A percentile compares a stretch with the other conserved stretches of the same genome.
These are phyloP conservation scores for Berkeleyomyces basicola DNA, from an alignment of 2,329 filamentous ascomycete genomes.

Conservation along the genomic window DNA sequence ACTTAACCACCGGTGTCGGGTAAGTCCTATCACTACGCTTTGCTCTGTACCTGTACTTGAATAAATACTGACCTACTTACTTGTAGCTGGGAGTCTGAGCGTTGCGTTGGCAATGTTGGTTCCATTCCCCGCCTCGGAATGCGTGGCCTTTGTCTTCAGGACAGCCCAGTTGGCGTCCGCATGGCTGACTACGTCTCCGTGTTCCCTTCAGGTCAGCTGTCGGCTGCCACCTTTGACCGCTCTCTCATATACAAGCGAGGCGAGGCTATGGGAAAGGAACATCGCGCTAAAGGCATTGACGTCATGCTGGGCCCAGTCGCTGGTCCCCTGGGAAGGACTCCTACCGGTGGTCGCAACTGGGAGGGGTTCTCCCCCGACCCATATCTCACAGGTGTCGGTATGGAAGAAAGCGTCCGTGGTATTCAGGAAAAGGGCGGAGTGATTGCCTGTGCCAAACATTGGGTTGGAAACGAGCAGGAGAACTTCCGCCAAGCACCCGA, in stretches of 20 bases:
- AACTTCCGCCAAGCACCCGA: slow-evolving; percentile 51
- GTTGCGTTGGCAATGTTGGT: slow-evolving; percentile 63
- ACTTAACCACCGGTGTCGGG: slow-evolving; percentile 81
- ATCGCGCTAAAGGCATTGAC: slow-evolving; percentile 60
- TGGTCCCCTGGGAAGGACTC: slow-evolving; percentile 31
- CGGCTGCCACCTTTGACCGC: slow-evolving; percentile 71
- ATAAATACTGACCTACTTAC: slow-evolving; percentile 1
- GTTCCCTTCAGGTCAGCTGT: slow-evolving; percentile 62
- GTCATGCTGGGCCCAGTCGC: slow-evolving; percentile 41
- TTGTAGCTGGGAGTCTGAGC: slow-evolving; percentile 34
- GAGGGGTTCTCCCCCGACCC: slow-evolving; percentile 56
- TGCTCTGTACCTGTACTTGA: not conserved
- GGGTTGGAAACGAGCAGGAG: slow-evolving; percentile 60
- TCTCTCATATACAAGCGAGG: slow-evolving; percentile 41
- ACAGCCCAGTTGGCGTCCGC: slow-evolving; percentile 67
- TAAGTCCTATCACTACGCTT: slow-evolving; percentile 26
- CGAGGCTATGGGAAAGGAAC: slow-evolving; percentile 39
- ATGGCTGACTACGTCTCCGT: slow-evolving; percentile 64
- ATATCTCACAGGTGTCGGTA: slow-evolving; percentile 53
- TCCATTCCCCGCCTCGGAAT: slow-evolving; percentile 54
- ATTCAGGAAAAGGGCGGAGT: slow-evolving; percentile 72
- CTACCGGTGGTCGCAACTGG: slow-evolving; percentile 41
- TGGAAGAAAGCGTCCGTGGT: slow-evolving; percentile 57
- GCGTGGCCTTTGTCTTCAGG: slow-evolving; percentile 67
- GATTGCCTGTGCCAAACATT: slow-evolving; percentile 71